Percentiles rank a stretch among this genome's conserved stretches.
Evolutionary conservation across 441 rosid genomes (phyloP).

Genomic region (Erodium moschatum): DNA sequence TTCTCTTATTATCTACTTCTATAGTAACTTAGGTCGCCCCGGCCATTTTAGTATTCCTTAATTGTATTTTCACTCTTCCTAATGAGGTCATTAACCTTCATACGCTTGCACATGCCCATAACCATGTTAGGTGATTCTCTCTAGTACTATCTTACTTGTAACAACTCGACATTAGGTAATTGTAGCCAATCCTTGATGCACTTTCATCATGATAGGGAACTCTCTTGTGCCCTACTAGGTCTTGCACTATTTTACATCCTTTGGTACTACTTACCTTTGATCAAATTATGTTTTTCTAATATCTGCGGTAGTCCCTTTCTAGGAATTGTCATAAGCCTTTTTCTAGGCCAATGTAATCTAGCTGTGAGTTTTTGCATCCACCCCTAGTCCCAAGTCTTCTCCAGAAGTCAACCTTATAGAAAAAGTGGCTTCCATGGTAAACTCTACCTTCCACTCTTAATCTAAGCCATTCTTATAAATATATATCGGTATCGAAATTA

Average conservation of each 20-base stretch:
- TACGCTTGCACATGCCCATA: background rate
- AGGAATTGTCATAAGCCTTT: background rate
- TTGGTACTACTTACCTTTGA: background rate
- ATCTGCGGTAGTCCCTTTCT: background rate
- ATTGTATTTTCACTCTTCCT: background rate
- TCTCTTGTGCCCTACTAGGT: background rate
- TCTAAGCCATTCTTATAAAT: background rate
- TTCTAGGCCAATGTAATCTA: background rate
- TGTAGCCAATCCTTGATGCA: background rate
- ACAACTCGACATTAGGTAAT: background rate
- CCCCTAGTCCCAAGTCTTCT: too few species aligned
- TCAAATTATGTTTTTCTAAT: background rate
- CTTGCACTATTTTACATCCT: background rate
- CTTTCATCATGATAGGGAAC: conserved; percentile 1
- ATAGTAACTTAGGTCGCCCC: background rate
- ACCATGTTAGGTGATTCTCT: background rate
- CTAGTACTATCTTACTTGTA: background rate
- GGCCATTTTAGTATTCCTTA: background rate
- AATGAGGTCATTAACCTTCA: background rate
- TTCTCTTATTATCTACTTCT: background rate
- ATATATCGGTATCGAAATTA: background rate
- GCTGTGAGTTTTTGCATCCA: background rate
- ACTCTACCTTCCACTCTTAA: background rate
- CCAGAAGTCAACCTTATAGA: too few species aligned
- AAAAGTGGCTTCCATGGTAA: background rate